phyloP scores from a whole-genome alignment of 176 grass and related monocot genomes.

The Aegilops tauschii region DNA sequence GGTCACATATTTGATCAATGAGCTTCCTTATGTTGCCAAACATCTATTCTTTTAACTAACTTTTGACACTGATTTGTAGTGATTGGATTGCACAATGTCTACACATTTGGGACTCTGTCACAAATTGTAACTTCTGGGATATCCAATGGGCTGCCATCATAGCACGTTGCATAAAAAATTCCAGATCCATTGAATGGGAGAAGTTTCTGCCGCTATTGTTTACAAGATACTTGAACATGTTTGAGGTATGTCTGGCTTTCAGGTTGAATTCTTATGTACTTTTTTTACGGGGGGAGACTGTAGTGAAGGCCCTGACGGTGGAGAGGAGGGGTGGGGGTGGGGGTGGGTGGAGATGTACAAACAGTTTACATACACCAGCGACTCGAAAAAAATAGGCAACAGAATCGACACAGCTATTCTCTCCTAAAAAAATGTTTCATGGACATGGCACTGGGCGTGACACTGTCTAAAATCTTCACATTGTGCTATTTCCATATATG shows the following conservation, averaged over 20 bases:
- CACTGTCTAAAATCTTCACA: neutral
- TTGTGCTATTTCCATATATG: neutral
- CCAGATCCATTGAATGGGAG: constrained; percentile 75
- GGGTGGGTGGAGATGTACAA: neutral
- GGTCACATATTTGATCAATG: constrained; percentile 16
- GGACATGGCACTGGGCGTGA: neutral
- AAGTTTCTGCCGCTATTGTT: constrained; percentile 75
- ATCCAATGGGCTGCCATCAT: constrained; percentile 88
- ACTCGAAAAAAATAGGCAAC: neutral
- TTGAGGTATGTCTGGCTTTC: constrained; percentile 65
- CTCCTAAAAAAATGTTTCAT: neutral
- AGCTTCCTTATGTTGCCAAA: constrained; percentile 14
- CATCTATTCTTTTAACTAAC: constrained; percentile 35
- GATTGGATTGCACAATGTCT: constrained; percentile 72
- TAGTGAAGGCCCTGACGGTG: neutral
- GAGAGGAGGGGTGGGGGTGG: no score
- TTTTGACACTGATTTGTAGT: constrained; percentile 46
- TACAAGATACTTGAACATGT: constrained; percentile 85
- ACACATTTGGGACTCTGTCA: constrained; percentile 71
- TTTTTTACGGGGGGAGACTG: neutral
- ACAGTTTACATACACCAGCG: neutral
- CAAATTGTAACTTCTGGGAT: constrained; percentile 98
- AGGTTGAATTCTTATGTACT: constrained; percentile 11
- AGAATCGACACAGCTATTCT: neutral
- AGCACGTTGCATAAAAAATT: constrained; percentile 80